Conservation (phyloP, 306 rosid species). For the Lablab purpureus region DNA sequence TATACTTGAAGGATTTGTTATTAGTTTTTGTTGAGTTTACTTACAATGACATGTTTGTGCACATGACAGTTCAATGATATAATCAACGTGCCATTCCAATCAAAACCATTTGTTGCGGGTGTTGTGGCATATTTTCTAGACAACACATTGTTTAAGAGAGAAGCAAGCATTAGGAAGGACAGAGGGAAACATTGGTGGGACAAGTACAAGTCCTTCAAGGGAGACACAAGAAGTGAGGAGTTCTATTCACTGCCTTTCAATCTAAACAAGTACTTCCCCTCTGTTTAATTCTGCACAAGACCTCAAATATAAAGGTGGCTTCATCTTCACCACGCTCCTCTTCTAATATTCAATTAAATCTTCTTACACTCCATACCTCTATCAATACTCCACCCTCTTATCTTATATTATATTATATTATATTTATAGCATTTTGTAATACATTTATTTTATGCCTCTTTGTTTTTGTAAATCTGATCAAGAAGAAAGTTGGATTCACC, state of each 20-base stretch:
- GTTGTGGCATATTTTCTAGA: constrained; percentile 83
- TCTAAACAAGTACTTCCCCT: constrained; percentile 95
- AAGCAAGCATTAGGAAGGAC: constrained; percentile 66
- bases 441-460: constrained; percentile 55
- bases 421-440: constrained; percentile 49
- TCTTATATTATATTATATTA: constrained; percentile 8
- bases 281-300: constrained; percentile 61
- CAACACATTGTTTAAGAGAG: constrained; percentile 72
- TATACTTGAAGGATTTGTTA: neutral
- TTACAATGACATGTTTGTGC: constrained; percentile 21
- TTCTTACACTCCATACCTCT: constrained; percentile 49
- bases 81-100: constrained; percentile 92
- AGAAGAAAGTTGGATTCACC: constrained; percentile 51
- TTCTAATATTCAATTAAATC: constrained; percentile 47
- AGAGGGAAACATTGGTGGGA: constrained; percentile 99
- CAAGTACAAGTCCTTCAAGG: constrained; percentile 82
- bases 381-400: constrained; percentile 50
- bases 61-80: constrained; percentile 87
- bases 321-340: constrained; percentile 45
- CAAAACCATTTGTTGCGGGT: constrained; percentile 93
- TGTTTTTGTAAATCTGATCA: constrained; percentile 63
- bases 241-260: constrained; percentile 94
- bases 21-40: constrained; percentile 26
- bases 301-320: constrained; percentile 29
- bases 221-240: constrained; percentile 87